A percentile compares a stretch with the other conserved stretches of the same genome.
These are phyloP conservation scores for Sporothrix humicola DNA, from an alignment of 2,329 filamentous ascomycete genomes.

Conservation along the genomic window DNA sequence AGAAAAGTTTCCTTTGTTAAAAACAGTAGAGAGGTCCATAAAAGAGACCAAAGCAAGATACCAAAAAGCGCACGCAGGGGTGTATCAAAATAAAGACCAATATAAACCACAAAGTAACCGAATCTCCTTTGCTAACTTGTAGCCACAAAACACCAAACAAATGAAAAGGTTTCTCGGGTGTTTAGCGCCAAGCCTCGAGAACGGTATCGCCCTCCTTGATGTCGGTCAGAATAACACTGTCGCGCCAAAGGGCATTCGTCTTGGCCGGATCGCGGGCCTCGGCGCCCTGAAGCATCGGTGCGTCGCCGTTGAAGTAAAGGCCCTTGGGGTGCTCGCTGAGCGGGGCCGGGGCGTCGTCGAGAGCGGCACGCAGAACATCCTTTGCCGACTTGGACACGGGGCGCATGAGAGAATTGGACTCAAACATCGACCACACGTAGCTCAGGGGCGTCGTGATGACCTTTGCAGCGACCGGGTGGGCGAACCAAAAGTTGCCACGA, in stretches of 20 bases:
- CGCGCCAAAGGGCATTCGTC: conserved; percentile 42
- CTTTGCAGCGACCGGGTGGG: conserved; percentile 31
- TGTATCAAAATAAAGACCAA: conserved; percentile 13
- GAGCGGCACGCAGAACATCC: conserved; percentile 43
- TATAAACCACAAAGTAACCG: neutral
- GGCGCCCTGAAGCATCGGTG: conserved; percentile 38
- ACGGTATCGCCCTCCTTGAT: conserved; percentile 43
- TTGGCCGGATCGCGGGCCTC: conserved; percentile 42
- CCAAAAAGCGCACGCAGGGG: neutral
- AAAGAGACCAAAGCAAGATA: neutral
- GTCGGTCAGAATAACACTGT: conserved; percentile 41
- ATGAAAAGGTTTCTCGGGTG: neutral
- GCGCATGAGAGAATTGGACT: conserved; percentile 40
- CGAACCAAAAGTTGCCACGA: conserved; percentile 37
- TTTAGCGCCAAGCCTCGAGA: conserved; percentile 41
- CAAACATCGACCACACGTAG: conserved; percentile 35
- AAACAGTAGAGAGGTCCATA: neutral
- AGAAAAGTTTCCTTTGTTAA: neutral
- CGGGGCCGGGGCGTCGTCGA: conserved; percentile 38
- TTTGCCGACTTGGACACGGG: conserved; percentile 42
- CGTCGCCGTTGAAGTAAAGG: conserved; percentile 44
- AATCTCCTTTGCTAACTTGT: neutral
- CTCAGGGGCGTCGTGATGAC: conserved; percentile 36
- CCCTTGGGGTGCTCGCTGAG: conserved; percentile 43
- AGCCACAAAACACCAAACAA: neutral